Conservation (phyloP, 1,139 yeast genomes). For the Protomyces inouyei region DNA sequence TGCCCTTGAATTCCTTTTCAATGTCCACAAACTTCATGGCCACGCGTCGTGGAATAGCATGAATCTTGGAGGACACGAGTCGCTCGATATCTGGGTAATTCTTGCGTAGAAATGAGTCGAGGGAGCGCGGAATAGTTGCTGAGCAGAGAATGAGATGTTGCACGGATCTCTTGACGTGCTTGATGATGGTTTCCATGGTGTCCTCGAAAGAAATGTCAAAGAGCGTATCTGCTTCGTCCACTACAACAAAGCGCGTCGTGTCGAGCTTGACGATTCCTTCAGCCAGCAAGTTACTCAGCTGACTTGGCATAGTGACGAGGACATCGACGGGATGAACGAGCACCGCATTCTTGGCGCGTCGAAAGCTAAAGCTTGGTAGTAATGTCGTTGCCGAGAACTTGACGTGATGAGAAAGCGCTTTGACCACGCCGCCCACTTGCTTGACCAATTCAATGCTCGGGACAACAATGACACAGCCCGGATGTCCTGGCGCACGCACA, state of each 20-base stretch:
- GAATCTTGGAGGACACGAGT: constrained; percentile 75
- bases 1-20: constrained; percentile 16
- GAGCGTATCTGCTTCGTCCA: constrained; percentile 95
- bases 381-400: constrained; percentile 36
- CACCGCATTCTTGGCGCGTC: constrained; percentile 26
- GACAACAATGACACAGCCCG: constrained; percentile 65
- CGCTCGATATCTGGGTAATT: constrained; percentile 65
- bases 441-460: constrained; percentile 87
- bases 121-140: constrained; percentile 82
- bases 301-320: constrained; percentile 71
- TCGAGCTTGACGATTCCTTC: constrained; percentile 23
- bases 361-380: constrained; percentile 34
- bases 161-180: constrained; percentile 48
- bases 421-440: constrained; percentile 61
- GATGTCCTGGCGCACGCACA: constrained; percentile 35
- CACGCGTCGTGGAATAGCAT: constrained; percentile 70
- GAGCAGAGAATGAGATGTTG: constrained; percentile 71
- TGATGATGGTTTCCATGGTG: constrained; percentile 58
- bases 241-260: constrained; percentile 52
- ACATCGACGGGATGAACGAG: constrained; percentile 57
- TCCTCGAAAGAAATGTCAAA: constrained; percentile 77
- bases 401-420: constrained; percentile 51
- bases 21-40: constrained; percentile 74
- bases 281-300: constrained; percentile 29
- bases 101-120: constrained; percentile 57